phyloP scores from a whole-genome alignment of 179 eudicot genomes.

The Drosera spatulata region DNA sequence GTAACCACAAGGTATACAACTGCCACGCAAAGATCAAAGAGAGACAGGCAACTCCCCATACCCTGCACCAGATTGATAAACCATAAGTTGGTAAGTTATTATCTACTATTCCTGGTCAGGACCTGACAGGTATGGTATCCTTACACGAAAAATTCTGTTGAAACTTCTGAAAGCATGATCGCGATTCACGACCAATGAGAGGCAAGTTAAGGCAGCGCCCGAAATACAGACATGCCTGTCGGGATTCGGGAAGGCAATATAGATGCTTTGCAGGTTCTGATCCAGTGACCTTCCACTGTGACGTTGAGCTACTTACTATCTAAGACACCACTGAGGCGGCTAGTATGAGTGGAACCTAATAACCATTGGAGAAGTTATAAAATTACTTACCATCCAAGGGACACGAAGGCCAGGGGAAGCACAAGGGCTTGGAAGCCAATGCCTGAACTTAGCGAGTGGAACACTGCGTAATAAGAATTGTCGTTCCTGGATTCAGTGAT shows the following conservation, averaged over 20 bases:
- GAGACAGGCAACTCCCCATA: conserved; percentile 44
- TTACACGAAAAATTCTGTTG: background rate
- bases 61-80: conserved; percentile 27
- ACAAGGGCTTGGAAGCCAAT: conserved; percentile 72
- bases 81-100: background rate
- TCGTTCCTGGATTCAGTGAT: conserved; percentile 74
- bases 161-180: background rate
- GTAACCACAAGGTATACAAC: conserved; percentile 49
- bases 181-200: too few species aligned
- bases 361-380: background rate
- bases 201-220: too few species aligned
- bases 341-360: background rate
- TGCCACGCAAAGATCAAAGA: conserved; percentile 54
- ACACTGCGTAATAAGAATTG: conserved; percentile 62
- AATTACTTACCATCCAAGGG: conserved; percentile 53
- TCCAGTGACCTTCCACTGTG: background rate
- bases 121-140: background rate
- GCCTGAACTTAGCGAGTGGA: conserved; percentile 57
- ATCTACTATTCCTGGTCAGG: background rate
- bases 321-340: background rate
- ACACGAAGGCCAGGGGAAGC: conserved; percentile 59
- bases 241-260: too few species aligned
- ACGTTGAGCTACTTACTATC: background rate
- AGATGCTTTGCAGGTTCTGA: background rate
- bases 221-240: background rate